These are phyloP conservation scores for Phytophthora uliginosa DNA, from an alignment of 352 stramenopile species.

Conservation along the genomic window DNA sequence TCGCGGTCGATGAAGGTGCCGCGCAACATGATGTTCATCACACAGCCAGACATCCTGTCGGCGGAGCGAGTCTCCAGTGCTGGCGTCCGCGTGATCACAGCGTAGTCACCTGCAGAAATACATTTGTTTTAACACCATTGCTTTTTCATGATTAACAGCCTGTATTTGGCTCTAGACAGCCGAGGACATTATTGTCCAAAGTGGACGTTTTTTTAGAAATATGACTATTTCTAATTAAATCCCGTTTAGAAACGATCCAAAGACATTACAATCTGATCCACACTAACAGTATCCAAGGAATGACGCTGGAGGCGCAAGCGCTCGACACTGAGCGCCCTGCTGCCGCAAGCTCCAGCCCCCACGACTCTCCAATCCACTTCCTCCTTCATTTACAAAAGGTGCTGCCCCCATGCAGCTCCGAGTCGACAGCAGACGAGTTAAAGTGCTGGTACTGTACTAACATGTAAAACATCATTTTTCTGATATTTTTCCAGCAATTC, in stretches of 20 bases:
- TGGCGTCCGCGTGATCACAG: constrained; percentile 87
- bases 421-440: neutral
- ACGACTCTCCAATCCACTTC: constrained; percentile 16
- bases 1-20: constrained; percentile 67
- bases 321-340: neutral
- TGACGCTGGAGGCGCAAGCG: constrained; percentile 23
- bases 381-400: constrained; percentile 32
- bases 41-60: constrained; percentile 69
- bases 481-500: constrained; percentile 57
- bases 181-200: too few species aligned
- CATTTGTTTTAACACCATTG: too few species aligned
- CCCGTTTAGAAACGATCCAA: too few species aligned
- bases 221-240: too few species aligned
- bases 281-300: neutral
- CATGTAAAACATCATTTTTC: neutral
- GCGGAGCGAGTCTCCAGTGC: constrained; percentile 79
- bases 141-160: too few species aligned
- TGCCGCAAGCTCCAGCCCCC: neutral
- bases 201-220: too few species aligned
- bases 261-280: neutral
- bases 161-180: too few species aligned
- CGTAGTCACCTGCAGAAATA: constrained; percentile 21
- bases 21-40: constrained; percentile 93
- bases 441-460: neutral
- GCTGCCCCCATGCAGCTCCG: neutral